These are phyloP conservation scores for Xylaria sp. DNA, from an alignment of 2,329 filamentous ascomycete genomes.

Conservation along the genomic window DNA sequence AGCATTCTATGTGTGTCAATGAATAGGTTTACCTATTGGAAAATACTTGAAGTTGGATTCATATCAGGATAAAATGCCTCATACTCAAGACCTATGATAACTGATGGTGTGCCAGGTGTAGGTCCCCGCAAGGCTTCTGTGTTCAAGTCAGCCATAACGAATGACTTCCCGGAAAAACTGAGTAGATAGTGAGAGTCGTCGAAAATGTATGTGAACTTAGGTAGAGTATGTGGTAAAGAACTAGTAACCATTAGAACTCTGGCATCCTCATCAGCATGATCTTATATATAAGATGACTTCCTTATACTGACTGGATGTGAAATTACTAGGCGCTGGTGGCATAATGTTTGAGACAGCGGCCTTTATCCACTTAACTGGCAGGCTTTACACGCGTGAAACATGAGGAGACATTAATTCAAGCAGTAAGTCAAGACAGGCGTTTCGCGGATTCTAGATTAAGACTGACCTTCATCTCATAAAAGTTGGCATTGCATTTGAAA, in stretches of 20 bases:
- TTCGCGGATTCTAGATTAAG: not conserved
- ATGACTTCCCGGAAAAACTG: not conserved
- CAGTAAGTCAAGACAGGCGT: not conserved
- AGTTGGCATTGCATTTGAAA: not conserved
- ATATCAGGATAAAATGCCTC: not conserved
- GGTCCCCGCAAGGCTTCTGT: no score
- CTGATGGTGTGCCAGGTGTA: not conserved
- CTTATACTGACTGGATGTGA: not conserved
- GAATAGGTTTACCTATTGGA: not conserved
- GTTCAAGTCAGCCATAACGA: not conserved
- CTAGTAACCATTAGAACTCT: not conserved
- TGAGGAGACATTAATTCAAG: not conserved
- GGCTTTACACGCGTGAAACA: not conserved
- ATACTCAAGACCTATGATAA: constrained; percentile 24
- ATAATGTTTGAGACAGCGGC: not conserved
- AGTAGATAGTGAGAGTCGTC: not conserved
- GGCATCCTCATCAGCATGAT: not conserved
- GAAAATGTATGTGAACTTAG: not conserved
- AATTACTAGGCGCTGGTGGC: not conserved
- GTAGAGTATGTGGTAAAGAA: not conserved
- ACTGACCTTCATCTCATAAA: not conserved
- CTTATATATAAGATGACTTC: not conserved
- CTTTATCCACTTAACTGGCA: not conserved
- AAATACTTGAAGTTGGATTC: not conserved
- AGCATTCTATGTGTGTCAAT: not conserved